A percentile compares a stretch with the other conserved stretches of the same genome.
phyloP scores from a whole-genome alignment of 805 yeast genomes.

The Lipomyces lipofer region DNA sequence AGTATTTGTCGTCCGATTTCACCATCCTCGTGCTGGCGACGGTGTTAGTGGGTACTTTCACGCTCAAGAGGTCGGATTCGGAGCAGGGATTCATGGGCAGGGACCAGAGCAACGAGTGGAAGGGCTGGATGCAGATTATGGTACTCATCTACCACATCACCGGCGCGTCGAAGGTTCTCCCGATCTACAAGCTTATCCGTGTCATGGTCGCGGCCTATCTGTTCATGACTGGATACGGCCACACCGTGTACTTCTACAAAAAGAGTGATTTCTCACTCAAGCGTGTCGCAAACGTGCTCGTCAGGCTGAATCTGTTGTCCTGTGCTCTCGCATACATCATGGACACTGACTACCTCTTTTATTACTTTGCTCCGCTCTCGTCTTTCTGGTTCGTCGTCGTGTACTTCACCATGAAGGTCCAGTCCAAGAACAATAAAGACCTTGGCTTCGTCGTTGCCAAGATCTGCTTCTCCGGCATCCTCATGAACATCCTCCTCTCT shows the following conservation, averaged over 20 bases:
- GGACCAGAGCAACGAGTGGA: constrained; percentile 36
- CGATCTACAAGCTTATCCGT: constrained; percentile 34
- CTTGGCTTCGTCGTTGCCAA: constrained; percentile 24
- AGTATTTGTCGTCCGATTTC: constrained; percentile 26
- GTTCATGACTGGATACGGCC: constrained; percentile 36
- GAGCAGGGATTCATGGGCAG: constrained; percentile 34
- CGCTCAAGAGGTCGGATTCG: constrained; percentile 15
- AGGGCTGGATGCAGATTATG: constrained; percentile 36
- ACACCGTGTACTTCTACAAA: constrained; percentile 31
- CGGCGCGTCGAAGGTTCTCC: constrained; percentile 34
- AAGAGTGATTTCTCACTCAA: constrained; percentile 32
- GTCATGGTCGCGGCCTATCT: constrained; percentile 35
- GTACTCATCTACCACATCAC: constrained; percentile 35
- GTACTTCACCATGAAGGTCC: constrained; percentile 30
- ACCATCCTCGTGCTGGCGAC: constrained; percentile 14
- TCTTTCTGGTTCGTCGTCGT: constrained; percentile 34
- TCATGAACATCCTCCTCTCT: constrained; percentile 18
- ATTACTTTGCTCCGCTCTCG: constrained; percentile 34
- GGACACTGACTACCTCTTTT: constrained; percentile 34
- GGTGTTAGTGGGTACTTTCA: constrained; percentile 12
- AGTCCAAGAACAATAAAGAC: constrained; percentile 25
- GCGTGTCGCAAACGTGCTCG: constrained; percentile 33
- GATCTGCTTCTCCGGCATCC: constrained; percentile 21
- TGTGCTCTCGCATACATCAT: constrained; percentile 32
- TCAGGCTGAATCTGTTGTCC: constrained; percentile 32